Evolutionary conservation across 108 stramenopile species (phyloP).

Genomic region (Nitzschia sp.): DNA sequence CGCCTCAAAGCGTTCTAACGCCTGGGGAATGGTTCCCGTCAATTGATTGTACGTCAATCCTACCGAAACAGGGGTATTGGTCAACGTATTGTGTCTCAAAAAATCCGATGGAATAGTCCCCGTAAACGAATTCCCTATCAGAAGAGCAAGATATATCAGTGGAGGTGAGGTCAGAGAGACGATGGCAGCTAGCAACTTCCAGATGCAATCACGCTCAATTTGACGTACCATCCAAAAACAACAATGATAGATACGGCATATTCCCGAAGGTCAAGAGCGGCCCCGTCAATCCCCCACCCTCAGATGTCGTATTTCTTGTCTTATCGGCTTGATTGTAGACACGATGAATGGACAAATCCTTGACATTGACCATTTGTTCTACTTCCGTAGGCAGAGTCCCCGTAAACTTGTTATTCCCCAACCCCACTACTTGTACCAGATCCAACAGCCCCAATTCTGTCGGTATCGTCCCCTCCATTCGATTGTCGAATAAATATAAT

Average conservation of each 20-base stretch:
- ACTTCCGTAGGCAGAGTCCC: conserved; percentile 67
- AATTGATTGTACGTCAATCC: conserved; percentile 52
- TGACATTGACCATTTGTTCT: conserved; percentile 42
- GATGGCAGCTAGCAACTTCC: too few species aligned
- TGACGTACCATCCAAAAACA: conserved; percentile 33
- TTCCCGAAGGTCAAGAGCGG: conserved; percentile 32
- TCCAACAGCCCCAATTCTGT: conserved; percentile 38
- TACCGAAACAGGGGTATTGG: conserved; percentile 36
- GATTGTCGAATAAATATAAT: conserved; percentile 39
- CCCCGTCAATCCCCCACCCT: conserved; percentile 20
- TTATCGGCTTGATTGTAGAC: background rate
- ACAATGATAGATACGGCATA: conserved; percentile 22
- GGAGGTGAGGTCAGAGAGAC: too few species aligned
- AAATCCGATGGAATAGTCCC: conserved; percentile 43
- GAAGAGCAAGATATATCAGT: too few species aligned
- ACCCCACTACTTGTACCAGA: conserved; percentile 5
- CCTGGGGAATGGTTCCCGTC: conserved; percentile 44
- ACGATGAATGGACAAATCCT: conserved; percentile 43
- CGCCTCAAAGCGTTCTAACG: conserved; percentile 34
- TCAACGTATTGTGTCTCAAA: conserved; percentile 25
- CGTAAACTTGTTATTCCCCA: conserved; percentile 42
- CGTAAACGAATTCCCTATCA: conserved; percentile 38
- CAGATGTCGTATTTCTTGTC: background rate
- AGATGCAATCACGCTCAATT: too few species aligned
- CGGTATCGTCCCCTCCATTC: conserved; percentile 34